Base-by-base conservation (phyloP, 1,139 yeast genomes). In the Saccharomycopsis phalli region DNA sequence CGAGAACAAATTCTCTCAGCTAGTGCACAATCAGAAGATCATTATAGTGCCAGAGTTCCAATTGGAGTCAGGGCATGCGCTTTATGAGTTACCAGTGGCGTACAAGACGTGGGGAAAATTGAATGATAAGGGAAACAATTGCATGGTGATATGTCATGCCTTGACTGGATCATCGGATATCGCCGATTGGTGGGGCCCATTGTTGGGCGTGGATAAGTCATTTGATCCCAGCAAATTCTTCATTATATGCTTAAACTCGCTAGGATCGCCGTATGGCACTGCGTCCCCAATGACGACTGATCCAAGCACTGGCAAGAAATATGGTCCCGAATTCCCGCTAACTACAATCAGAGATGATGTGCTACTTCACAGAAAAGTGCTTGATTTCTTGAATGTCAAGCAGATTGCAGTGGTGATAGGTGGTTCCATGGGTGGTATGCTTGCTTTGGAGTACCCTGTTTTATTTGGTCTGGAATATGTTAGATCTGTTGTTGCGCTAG, bases 351-450 rank as follows among this genome's bases (percentile, higher is more conserved):
- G 94, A 48, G 98, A 91, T 55, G 98, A 91, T 53, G 83, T 86
- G 6, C 69, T 69, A 13, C 74, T 91, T n/a, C 97, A 91, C 53
- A 75, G 67, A 50, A 57, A 79, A 44, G 78, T 91, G 4, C 65
- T 91, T 42, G 86, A 84, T 21, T 69, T 69, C 16, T 62, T 91
- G 39, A 86, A 82, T 0, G 84, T 91, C 21, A 70, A 69, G 43
- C 72, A 76, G 42, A 65, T 91, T 31, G 96, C 97, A 1, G 74
- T 81, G 38, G 94, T 83, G 3, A 74, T 91, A 44, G 98, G 98
- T 23, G 98, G 98, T 0, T 88, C 97, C 22, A 91, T 91, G 98
- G 98, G 98, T 29, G 98, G 98, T n/a, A 91, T 91, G 98, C 63
- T 87, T 40, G 88, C 91, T 0, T 63, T 91, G 50, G 98, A 91